Evolutionary conservation across 2,329 filamentous ascomycete genomes (phyloP).

Genomic region (Alternaria sp.): DNA sequence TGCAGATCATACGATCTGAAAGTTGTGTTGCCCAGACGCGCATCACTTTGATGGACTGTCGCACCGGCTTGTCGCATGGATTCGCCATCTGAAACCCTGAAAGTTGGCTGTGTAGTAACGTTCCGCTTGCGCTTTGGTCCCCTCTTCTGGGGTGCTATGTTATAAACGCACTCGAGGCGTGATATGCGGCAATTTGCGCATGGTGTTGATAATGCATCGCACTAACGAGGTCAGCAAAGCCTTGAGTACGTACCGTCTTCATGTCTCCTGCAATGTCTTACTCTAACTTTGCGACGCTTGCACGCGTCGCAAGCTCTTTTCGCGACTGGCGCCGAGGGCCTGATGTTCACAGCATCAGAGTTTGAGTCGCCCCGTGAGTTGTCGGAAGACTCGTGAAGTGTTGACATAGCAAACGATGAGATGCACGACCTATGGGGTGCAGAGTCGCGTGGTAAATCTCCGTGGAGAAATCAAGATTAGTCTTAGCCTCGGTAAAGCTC

Average conservation of each 20-base stretch:
- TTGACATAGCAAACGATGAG: neutral
- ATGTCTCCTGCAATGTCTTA: neutral
- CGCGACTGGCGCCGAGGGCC: neutral
- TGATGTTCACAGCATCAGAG: neutral
- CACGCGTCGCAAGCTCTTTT: conserved; percentile 4
- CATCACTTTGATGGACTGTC: neutral
- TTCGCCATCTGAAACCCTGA: neutral
- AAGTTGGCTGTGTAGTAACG: neutral
- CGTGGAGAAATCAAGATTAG: neutral
- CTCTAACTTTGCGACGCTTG: conserved; percentile 1
- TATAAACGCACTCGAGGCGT: neutral
- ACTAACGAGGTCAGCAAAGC: neutral
- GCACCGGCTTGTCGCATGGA: neutral
- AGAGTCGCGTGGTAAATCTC: neutral
- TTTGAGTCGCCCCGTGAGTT: neutral
- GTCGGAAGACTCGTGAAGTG: neutral
- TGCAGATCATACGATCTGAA: neutral
- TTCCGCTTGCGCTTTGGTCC: conserved; percentile 1
- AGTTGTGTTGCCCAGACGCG: too few relatives aligned
- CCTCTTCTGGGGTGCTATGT: conserved; percentile 1
- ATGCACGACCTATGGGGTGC: neutral
- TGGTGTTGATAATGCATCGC: neutral
- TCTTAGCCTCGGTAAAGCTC: too few relatives aligned
- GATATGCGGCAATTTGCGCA: neutral
- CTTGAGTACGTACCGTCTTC: neutral